These are phyloP conservation scores for Avicennia marina DNA, from an alignment of 257 asterid genomes.

Conservation along the genomic window DNA sequence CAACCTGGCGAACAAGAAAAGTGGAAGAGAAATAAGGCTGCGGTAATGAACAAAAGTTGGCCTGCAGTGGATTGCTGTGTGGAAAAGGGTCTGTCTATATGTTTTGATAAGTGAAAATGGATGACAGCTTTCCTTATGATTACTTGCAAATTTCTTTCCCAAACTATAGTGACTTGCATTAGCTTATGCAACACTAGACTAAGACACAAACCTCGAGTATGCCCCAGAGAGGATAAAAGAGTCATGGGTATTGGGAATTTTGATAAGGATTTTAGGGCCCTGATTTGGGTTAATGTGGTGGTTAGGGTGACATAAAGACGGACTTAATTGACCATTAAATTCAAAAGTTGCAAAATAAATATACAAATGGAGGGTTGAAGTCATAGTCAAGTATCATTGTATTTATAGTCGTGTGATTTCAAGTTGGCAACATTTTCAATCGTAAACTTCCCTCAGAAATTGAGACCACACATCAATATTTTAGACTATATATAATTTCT, in stretches of 20 bases:
- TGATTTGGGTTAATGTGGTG: not conserved
- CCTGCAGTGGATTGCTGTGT: not conserved
- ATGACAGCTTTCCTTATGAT: slow-evolving; percentile 18
- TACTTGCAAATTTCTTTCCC: not conserved
- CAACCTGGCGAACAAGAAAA: not conserved
- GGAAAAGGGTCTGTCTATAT: not conserved
- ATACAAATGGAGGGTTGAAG: not conserved
- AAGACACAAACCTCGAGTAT: not conserved
- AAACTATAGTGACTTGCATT: not conserved
- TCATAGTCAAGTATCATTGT: no score
- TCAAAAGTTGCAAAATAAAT: not conserved
- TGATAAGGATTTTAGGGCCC: not conserved
- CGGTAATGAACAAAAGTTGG: not conserved
- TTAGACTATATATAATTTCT: no score
- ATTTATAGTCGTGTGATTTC: no score
- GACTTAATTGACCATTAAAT: not conserved
- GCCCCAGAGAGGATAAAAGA: not conserved
- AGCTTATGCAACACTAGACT: not conserved
- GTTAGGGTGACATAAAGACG: not conserved
- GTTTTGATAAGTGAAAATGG: not conserved
- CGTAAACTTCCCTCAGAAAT: no score
- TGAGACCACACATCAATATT: no score
- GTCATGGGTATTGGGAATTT: not conserved
- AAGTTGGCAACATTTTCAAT: no score
- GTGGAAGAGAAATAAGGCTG: not conserved